These are phyloP conservation scores for Amaranthus hypochondriacus DNA, from an alignment of 148 eudicot genomes.

Conservation along the genomic window DNA sequence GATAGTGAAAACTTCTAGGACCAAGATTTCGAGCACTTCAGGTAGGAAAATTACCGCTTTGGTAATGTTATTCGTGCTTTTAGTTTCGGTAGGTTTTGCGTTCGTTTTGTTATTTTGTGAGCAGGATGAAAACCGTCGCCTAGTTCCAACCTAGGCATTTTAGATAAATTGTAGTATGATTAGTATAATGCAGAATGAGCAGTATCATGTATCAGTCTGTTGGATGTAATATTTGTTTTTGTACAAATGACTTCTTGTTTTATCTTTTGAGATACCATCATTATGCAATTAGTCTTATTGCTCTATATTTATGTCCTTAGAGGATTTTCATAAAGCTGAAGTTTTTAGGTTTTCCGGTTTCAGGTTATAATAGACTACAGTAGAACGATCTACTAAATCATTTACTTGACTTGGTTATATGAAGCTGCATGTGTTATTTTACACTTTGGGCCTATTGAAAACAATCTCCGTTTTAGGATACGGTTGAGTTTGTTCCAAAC, in stretches of 20 bases:
- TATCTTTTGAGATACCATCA: neutral
- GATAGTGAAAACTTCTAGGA: conserved; percentile 18
- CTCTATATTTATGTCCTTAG: neutral
- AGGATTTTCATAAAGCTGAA: neutral
- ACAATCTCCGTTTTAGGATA: too few relatives aligned
- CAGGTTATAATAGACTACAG: too few relatives aligned
- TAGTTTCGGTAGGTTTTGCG: conserved; percentile 33
- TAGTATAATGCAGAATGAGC: conserved; percentile 12
- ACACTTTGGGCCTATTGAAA: too few relatives aligned
- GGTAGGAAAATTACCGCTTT: conserved; percentile 23
- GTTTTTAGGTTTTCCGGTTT: neutral
- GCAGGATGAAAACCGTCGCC: conserved; percentile 35
- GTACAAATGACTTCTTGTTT: neutral
- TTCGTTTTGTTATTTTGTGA: conserved; percentile 37
- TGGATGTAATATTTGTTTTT: conserved; percentile 6
- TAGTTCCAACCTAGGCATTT: conserved; percentile 70
- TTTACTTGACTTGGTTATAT: too few relatives aligned
- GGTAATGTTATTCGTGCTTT: conserved; percentile 25
- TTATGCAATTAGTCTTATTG: neutral
- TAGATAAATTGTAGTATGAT: conserved; percentile 1
- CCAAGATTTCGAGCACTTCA: too few relatives aligned
- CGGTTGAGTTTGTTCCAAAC: too few relatives aligned
- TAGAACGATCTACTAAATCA: too few relatives aligned
- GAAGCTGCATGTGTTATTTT: too few relatives aligned
- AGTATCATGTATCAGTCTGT: conserved; percentile 5